Evolutionary conservation across 75 land plant species (phyloP).

Genomic region (Cunninghamia lanceolata): DNA sequence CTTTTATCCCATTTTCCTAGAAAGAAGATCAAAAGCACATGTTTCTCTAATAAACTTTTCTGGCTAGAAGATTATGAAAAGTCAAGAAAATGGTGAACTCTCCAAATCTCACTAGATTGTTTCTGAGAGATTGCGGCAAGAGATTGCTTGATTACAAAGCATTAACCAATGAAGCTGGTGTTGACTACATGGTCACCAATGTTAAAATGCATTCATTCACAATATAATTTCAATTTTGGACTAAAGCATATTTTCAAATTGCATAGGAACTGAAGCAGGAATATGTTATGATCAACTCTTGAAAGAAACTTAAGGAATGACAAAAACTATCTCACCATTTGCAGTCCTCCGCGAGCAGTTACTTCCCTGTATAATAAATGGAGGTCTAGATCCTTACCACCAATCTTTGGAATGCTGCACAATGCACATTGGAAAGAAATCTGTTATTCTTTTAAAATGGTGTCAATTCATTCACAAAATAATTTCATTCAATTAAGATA

Average conservation of each 20-base stretch:
- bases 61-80: too few species aligned
- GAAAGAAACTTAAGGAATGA: neutral
- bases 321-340: conserved; percentile 26
- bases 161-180: neutral
- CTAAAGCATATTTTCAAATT: neutral
- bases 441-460: neutral
- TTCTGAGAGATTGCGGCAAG: neutral
- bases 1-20: too few species aligned
- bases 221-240: neutral
- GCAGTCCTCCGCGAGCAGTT: conserved; percentile 43
- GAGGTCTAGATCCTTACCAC: conserved; percentile 42
- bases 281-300: neutral
- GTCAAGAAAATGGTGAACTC: too few species aligned
- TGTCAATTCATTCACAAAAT: neutral
- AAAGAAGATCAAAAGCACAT: too few species aligned
- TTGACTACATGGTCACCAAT: neutral
- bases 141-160: neutral
- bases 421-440: conserved; percentile 16
- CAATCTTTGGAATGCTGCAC: conserved; percentile 44
- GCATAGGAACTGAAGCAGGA: neutral
- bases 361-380: conserved; percentile 40
- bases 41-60: too few species aligned
- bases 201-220: neutral
- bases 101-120: too few species aligned
- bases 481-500: neutral